Percentiles rank a stretch among this genome's conserved stretches.
phyloP scores from a whole-genome alignment of 192 early-diverging fungal genomes.

The Coemansia furcata region DNA sequence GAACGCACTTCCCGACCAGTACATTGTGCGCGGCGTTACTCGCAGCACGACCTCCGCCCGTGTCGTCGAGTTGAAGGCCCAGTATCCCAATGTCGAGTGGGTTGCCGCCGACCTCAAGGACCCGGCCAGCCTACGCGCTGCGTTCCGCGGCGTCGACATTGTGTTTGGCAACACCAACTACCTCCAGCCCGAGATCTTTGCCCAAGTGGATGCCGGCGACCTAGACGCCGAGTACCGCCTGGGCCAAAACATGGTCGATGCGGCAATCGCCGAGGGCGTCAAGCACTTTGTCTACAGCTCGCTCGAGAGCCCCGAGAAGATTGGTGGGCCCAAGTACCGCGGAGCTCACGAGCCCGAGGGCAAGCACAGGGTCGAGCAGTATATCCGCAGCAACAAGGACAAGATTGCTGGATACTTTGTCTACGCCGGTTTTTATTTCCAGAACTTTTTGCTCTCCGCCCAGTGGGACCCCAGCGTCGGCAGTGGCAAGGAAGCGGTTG shows the following conservation, averaged over 20 bases:
- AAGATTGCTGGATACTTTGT: conserved; percentile 23
- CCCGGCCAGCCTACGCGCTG: conserved; percentile 15
- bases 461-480: neutral
- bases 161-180: conserved; percentile 42
- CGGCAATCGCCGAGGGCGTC: conserved; percentile 30
- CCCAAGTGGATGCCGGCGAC: conserved; percentile 12
- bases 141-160: conserved; percentile 18
- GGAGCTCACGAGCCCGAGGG: conserved; percentile 29
- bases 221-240: conserved; percentile 27
- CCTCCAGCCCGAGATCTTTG: conserved; percentile 8
- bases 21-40: conserved; percentile 32
- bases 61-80: conserved; percentile 7
- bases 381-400: conserved; percentile 24
- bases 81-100: conserved; percentile 31
- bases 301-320: conserved; percentile 18
- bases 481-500: neutral
- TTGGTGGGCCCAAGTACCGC: conserved; percentile 17
- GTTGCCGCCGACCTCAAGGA: conserved; percentile 21
- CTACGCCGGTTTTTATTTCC: conserved; percentile 31
- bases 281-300: conserved; percentile 28
- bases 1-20: conserved; percentile 20
- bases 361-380: conserved; percentile 33
- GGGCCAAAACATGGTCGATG: conserved; percentile 38
- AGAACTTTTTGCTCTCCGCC: conserved; percentile 24
- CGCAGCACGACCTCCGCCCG: conserved; percentile 15